A percentile compares a stretch with the other conserved stretches of the same genome.
These are phyloP conservation scores for Anaeramoeba flamelloides DNA, from an alignment of 78 protist species.

Conservation along the genomic window DNA sequence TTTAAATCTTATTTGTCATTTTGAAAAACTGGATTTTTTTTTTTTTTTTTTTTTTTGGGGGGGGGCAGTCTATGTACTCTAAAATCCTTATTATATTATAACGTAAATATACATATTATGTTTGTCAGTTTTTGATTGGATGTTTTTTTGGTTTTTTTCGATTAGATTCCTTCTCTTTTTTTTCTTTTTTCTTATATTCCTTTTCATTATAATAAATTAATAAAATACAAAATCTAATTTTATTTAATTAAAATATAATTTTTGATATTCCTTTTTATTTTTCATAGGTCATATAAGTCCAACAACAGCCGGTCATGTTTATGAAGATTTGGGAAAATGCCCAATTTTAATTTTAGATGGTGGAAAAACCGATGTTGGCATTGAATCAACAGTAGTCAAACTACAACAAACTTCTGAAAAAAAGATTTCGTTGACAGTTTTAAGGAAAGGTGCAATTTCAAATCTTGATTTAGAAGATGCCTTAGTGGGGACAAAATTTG, in stretches of 20 bases:
- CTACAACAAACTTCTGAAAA: background rate
- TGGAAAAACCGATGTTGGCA: background rate
- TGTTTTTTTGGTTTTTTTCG: too few species aligned
- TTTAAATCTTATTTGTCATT: too few species aligned
- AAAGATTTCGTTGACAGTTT: background rate
- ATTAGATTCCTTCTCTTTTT: background rate
- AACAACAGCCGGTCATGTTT: background rate
- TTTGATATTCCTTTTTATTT: background rate
- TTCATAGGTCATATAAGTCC: background rate
- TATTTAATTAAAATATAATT: background rate
- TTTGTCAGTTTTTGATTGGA: too few species aligned
- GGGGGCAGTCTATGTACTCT: too few species aligned
- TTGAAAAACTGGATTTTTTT: too few species aligned
- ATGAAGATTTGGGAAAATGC: background rate
- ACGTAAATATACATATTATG: too few species aligned
- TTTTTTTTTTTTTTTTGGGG: too few species aligned
- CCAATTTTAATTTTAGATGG: background rate
- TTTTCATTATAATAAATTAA: background rate
- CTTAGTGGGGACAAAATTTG: background rate
- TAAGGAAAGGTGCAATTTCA: slow-evolving; percentile 1
- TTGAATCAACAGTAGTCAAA: background rate
- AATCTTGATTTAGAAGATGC: background rate
- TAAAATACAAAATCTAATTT: background rate
- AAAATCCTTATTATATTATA: too few species aligned
- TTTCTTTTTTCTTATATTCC: background rate